phyloP scores from a whole-genome alignment of 1,284 basidiomycete species.

The Coniferiporia weirii region DNA sequence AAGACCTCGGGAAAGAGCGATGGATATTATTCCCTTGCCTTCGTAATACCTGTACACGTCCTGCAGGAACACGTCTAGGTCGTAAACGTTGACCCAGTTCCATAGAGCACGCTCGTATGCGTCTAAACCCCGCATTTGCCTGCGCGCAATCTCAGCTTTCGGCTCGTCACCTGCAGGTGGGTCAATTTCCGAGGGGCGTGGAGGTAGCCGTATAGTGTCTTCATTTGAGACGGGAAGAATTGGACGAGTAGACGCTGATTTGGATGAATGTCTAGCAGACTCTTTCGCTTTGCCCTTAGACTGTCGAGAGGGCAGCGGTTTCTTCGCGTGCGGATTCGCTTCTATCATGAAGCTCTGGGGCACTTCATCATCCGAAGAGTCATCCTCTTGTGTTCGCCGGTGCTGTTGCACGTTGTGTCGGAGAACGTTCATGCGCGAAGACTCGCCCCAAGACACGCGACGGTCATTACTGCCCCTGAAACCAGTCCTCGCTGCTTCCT shows the following conservation, averaged over 20 bases:
- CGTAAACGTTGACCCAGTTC: conserved; percentile 99
- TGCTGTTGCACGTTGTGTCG: conserved; percentile 63
- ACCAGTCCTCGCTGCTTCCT: conserved; percentile 29
- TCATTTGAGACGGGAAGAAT: conserved; percentile 31
- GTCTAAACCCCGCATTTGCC: conserved; percentile 66
- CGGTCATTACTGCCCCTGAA: conserved; percentile 45
- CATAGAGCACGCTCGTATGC: conserved; percentile 89
- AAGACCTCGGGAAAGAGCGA: conserved; percentile 80
- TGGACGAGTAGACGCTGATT: conserved; percentile 14
- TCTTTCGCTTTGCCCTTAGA: conserved; percentile 33
- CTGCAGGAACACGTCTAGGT: conserved; percentile 91
- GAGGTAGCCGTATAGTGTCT: conserved; percentile 45
- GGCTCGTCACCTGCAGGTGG: conserved; percentile 12
- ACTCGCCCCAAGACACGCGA: conserved; percentile 51
- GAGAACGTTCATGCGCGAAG: conserved; percentile 49
- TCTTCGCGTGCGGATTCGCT: conserved; percentile 37
- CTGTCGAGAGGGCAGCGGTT: conserved; percentile 24
- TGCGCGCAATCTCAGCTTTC: conserved; percentile 5
- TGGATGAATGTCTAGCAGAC: conserved; percentile 2
- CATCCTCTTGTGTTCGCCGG: conserved; percentile 53
- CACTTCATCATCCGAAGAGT: conserved; percentile 74
- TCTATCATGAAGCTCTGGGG: conserved; percentile 82
- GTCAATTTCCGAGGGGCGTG: conserved; percentile 62
- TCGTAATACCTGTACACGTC: conserved; percentile 96
- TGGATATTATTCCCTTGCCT: conserved; percentile 94